These are phyloP conservation scores for Fusarium illudens DNA, from an alignment of 2,329 filamentous ascomycete genomes.

Conservation along the genomic window DNA sequence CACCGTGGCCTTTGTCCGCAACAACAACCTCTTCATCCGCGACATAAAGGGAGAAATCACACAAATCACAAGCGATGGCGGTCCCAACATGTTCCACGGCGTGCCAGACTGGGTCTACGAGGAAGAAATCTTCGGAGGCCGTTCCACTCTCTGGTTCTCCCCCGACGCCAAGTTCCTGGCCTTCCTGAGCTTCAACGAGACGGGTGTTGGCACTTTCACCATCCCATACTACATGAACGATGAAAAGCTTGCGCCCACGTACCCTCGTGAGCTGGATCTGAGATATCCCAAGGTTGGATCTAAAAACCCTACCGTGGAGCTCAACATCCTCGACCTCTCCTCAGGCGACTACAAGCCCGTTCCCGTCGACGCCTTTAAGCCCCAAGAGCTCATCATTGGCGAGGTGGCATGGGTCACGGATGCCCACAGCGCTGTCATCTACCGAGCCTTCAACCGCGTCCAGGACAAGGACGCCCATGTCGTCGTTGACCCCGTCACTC, in stretches of 20 bases:
- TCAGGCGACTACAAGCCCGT: constrained; percentile 56
- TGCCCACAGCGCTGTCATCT: constrained; percentile 66
- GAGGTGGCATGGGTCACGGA: constrained; percentile 74
- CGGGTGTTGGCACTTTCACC: constrained; percentile 71
- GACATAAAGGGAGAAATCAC: constrained; percentile 57
- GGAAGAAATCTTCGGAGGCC: constrained; percentile 67
- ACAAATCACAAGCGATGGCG: constrained; percentile 67
- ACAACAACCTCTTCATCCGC: constrained; percentile 68
- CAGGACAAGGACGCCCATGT: constrained; percentile 72
- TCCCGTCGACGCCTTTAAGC: constrained; percentile 64
- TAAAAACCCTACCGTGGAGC: constrained; percentile 70
- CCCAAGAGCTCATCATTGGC: constrained; percentile 70
- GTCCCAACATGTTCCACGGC: constrained; percentile 69
- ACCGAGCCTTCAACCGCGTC: constrained; percentile 73
- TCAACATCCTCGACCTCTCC: constrained; percentile 65
- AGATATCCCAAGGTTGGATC: constrained; percentile 75
- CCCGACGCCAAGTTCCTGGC: constrained; percentile 86
- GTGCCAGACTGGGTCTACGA: constrained; percentile 87
- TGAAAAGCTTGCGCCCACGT: constrained; percentile 64
- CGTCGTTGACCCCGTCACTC: constrained; percentile 61
- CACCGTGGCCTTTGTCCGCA: constrained; percentile 72
- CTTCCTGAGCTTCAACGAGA: constrained; percentile 87
- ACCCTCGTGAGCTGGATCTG: constrained; percentile 69
- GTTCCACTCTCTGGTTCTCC: constrained; percentile 92
- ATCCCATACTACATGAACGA: constrained; percentile 73